A percentile compares a stretch with the other conserved stretches of the same genome.
Evolutionary conservation across 1,139 yeast species (phyloP).

Genomic region (Nakaseomyces sp.): DNA sequence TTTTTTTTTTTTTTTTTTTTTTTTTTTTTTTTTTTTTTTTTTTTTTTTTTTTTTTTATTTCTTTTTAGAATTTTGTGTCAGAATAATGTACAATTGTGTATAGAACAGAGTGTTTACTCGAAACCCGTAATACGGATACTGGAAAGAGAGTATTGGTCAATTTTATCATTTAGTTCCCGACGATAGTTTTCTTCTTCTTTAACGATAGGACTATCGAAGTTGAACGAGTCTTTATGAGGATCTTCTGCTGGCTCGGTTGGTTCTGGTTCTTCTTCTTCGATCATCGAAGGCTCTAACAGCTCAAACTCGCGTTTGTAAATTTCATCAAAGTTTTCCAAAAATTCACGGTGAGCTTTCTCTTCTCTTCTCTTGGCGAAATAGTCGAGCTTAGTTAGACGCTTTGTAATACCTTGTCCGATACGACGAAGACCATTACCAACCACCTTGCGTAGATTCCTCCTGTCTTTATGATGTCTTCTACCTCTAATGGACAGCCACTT

Average conservation of each 20-base stretch:
- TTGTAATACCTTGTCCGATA: neutral
- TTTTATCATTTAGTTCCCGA: neutral
- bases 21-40: too few relatives aligned
- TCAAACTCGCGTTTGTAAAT: neutral
- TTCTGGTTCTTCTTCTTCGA: neutral
- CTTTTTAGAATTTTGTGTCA: too few relatives aligned
- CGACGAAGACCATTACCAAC: slow-evolving; percentile 1
- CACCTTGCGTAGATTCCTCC: neutral
- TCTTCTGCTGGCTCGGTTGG: neutral
- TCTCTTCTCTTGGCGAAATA: neutral
- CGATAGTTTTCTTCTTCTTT: slow-evolving; percentile 2
- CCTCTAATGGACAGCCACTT: neutral
- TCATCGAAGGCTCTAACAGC: neutral
- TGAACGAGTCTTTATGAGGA: neutral
- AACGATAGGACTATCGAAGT: neutral
- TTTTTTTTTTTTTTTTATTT: too few relatives aligned
- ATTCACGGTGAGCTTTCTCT: neutral
- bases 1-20: too few relatives aligned
- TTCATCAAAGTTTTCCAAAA: neutral
- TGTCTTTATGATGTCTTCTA: neutral
- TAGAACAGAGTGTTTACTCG: neutral
- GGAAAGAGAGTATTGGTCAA: neutral
- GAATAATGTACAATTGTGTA: too few relatives aligned
- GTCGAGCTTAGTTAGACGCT: neutral
- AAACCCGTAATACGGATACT: neutral